Percentiles rank a stretch among this genome's conserved stretches.
Conservation (phyloP, 495 filamentous ascomycete species). For the Apodospora peruviana region DNA sequence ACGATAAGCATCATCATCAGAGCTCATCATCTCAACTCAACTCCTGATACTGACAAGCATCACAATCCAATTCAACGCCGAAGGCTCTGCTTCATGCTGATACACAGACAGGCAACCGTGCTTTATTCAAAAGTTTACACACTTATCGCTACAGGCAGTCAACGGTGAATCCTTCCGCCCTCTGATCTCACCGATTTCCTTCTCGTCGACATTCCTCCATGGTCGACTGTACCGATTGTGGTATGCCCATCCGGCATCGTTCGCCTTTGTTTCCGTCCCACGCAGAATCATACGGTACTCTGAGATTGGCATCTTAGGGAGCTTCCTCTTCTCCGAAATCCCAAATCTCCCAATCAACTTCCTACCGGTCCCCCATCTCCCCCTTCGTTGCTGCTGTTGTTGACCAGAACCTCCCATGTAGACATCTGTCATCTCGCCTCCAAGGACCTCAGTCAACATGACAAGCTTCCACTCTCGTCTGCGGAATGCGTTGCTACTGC, state of each 20-base stretch:
- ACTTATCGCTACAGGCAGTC: not conserved
- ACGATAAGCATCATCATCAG: too few relatives aligned
- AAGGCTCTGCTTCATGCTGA: not conserved
- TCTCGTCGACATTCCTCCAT: slow-evolving; percentile 12
- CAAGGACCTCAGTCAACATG: slow-evolving; percentile 6
- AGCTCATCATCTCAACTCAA: too few relatives aligned
- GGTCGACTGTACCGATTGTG: slow-evolving; percentile 18
- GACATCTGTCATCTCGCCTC: slow-evolving; percentile 13
- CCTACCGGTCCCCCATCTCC: not conserved
- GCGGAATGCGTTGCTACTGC: slow-evolving; percentile 15
- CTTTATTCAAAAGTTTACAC: not conserved
- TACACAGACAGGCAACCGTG: not conserved
- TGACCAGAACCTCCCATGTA: not conserved
- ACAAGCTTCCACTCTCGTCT: slow-evolving; percentile 16
- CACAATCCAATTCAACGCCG: not conserved
- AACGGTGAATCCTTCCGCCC: not conserved
- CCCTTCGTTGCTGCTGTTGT: not conserved
- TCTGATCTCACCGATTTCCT: slow-evolving; percentile 9
- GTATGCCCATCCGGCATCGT: slow-evolving; percentile 12
- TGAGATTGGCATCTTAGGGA: slow-evolving; percentile 7
- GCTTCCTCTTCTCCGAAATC: not conserved
- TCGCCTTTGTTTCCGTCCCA: slow-evolving; percentile 7
- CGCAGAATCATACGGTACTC: slow-evolving; percentile 16
- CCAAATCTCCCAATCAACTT: not conserved
- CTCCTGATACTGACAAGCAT: not conserved